Conservation (phyloP, 1,284 basidiomycete species). For the Apiotrichum brassicae region DNA sequence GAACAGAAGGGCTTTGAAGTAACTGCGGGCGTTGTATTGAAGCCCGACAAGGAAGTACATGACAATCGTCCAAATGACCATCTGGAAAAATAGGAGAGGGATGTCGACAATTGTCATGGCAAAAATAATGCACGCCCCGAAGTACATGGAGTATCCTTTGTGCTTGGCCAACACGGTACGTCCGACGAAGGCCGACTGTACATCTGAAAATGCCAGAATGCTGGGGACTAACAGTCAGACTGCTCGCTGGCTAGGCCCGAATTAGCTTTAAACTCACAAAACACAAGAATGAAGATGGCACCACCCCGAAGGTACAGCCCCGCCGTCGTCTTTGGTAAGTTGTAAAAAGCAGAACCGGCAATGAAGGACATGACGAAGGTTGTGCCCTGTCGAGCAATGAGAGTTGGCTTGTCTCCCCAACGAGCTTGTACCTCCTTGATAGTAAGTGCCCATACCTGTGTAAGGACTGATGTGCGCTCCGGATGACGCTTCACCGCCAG, state of each 20-base stretch:
- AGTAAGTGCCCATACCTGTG: conserved; percentile 34
- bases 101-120: conserved; percentile 60
- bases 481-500: conserved; percentile 14
- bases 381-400: conserved; percentile 36
- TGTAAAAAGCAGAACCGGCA: conserved; percentile 69
- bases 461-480: conserved; percentile 24
- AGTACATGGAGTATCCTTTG: conserved; percentile 47
- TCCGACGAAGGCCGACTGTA: conserved; percentile 63
- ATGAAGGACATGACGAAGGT: conserved; percentile 34
- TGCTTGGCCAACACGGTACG: conserved; percentile 62
- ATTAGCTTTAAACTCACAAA: conserved; percentile 33
- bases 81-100: conserved; percentile 45
- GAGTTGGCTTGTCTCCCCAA: conserved; percentile 31
- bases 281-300: conserved; percentile 49
- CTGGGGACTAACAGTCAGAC: conserved; percentile 36
- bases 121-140: conserved; percentile 49
- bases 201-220: conserved; percentile 58
- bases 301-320: conserved; percentile 68
- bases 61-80: conserved; percentile 44
- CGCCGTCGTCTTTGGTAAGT: conserved; percentile 56
- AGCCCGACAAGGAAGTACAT: conserved; percentile 42
- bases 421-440: conserved; percentile 39
- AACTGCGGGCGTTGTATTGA: conserved; percentile 26
- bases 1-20: conserved; percentile 42
- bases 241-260: not conserved